These are phyloP conservation scores for Scolecobasidium constrictum DNA, from an alignment of 2,329 filamentous ascomycete genomes.

Conservation along the genomic window DNA sequence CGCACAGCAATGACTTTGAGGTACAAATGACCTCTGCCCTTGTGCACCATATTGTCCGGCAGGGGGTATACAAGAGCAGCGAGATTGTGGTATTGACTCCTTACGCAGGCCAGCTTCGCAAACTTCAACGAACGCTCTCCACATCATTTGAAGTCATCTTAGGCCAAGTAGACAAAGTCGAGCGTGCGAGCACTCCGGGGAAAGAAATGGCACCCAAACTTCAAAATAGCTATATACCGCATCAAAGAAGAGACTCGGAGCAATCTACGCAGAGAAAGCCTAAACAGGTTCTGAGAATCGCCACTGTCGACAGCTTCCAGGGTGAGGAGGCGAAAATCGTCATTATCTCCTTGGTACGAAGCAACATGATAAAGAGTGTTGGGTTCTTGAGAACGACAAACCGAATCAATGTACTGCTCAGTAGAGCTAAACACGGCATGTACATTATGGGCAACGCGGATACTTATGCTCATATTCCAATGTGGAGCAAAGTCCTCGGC, in stretches of 20 bases:
- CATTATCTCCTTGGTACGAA: conserved; percentile 59
- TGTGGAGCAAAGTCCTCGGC: too few species aligned
- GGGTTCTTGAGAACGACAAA: conserved; percentile 59
- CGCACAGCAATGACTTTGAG: conserved; percentile 48
- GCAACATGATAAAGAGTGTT: conserved; percentile 46
- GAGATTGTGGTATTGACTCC: conserved; percentile 65
- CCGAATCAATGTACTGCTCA: conserved; percentile 58
- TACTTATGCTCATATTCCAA: too few species aligned
- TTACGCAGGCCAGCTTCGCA: conserved; percentile 43
- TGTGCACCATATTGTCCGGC: conserved; percentile 53
- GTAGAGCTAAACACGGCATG: conserved; percentile 57
- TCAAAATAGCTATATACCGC: too few species aligned
- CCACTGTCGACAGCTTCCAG: conserved; percentile 67
- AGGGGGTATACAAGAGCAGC: conserved; percentile 46
- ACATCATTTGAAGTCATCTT: conserved; percentile 14
- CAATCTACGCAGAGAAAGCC: conserved; percentile 33
- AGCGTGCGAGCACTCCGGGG: conserved; percentile 9
- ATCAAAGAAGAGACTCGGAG: too few species aligned
- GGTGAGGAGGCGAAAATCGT: conserved; percentile 66
- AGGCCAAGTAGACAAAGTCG: too few species aligned
- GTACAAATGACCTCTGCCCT: conserved; percentile 52
- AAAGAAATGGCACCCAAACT: too few species aligned
- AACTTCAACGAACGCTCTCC: conserved; percentile 49
- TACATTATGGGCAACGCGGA: conserved; percentile 59
- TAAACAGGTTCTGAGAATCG: conserved; percentile 40